phyloP scores from a whole-genome alignment of 2,329 filamentous ascomycete species.

The Fusarium floridanum region DNA sequence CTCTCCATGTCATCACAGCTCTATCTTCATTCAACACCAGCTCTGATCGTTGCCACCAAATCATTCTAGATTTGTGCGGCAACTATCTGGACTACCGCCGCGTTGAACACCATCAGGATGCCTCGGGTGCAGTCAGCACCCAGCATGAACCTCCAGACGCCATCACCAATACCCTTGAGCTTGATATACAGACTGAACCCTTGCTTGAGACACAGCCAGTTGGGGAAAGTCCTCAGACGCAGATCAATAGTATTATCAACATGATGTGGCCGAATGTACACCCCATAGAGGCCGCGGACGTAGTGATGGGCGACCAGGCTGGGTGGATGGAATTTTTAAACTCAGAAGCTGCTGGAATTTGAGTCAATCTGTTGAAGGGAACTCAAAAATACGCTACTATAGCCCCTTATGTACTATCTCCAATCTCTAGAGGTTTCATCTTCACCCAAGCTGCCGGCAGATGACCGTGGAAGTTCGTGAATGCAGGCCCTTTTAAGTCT shows the following conservation, averaged over 20 bases:
- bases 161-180: not conserved
- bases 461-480: too few species aligned
- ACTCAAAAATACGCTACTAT: not conserved
- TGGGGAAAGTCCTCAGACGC: slow-evolving; percentile 57
- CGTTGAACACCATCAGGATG: slow-evolving; percentile 4
- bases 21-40: slow-evolving; percentile 56
- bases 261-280: slow-evolving; percentile 62
- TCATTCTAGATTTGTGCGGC: slow-evolving; percentile 58
- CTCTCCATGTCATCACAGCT: slow-evolving; percentile 53
- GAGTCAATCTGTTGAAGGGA: not conserved
- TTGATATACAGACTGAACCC: not conserved
- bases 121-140: not conserved
- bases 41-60: slow-evolving; percentile 56
- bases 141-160: not conserved
- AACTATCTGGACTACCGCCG: slow-evolving; percentile 47
- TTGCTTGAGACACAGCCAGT: slow-evolving; percentile 39
- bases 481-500: not conserved
- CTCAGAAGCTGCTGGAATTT: slow-evolving; percentile 2
- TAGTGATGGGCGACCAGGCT: slow-evolving; percentile 54
- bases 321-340: slow-evolving; percentile 54
- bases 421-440: too few species aligned
- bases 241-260: slow-evolving; percentile 57
- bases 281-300: slow-evolving; percentile 52
- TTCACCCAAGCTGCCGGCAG: too few species aligned
- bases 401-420: too few species aligned